Conservation (phyloP, 2,329 filamentous ascomycete species). For the Nannizziopsis barbatae region DNA sequence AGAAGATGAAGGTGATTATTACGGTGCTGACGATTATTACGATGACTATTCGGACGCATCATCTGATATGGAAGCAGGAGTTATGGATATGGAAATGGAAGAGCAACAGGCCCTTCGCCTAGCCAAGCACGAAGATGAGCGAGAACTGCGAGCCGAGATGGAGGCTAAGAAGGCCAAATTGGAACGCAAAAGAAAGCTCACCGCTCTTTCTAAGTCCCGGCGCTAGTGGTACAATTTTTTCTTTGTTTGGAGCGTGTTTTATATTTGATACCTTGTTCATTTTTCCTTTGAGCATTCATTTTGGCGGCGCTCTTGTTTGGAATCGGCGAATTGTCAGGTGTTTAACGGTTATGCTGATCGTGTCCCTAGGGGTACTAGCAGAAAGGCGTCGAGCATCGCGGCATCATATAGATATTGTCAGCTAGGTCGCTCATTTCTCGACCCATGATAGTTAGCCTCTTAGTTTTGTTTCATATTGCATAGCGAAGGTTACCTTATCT, state of each 20-base stretch:
- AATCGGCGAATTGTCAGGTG: not conserved
- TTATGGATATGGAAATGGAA: slow-evolving; percentile 37
- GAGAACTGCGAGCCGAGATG: slow-evolving; percentile 35
- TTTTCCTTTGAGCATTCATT: not conserved
- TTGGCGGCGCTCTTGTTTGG: slow-evolving; percentile 1
- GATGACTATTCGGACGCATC: slow-evolving; percentile 37
- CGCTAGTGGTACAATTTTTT: slow-evolving; percentile 17
- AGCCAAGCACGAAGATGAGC: slow-evolving; percentile 38
- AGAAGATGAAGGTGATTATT: slow-evolving; percentile 37
- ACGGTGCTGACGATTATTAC: slow-evolving; percentile 27
- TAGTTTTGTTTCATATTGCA: not conserved
- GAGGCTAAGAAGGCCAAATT: slow-evolving; percentile 38
- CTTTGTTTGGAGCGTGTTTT: not conserved
- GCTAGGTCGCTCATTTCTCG: not conserved
- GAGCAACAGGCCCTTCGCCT: slow-evolving; percentile 32
- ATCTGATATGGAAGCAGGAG: slow-evolving; percentile 43
- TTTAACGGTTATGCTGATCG: not conserved
- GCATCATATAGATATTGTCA: not conserved
- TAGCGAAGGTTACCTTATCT: slow-evolving; percentile 1
- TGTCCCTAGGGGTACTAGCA: not conserved
- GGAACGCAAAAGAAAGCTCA: slow-evolving; percentile 35
- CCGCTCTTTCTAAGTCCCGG: slow-evolving; percentile 27
- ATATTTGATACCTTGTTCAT: not conserved
- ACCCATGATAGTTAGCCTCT: not conserved
- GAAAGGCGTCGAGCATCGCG: slow-evolving; percentile 1